These are phyloP conservation scores for Cryptococcus floricola DNA, from an alignment of 1,284 basidiomycete species.

Conservation along the genomic window DNA sequence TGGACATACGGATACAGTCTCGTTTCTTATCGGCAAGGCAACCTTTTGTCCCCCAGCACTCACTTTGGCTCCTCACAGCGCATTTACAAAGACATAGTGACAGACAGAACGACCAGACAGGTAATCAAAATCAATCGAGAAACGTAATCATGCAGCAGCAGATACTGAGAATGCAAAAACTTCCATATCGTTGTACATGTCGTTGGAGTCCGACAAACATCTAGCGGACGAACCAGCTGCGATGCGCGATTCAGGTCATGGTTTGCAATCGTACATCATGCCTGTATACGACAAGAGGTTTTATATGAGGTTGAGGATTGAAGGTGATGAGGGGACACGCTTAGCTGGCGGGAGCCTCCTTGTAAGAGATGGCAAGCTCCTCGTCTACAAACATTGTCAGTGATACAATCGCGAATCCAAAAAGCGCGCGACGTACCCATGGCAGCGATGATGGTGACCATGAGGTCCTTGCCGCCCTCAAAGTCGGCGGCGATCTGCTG, in stretches of 20 bases:
- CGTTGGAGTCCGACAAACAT: too few species aligned
- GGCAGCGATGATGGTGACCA: slow-evolving; percentile 81
- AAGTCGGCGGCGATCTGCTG: slow-evolving; percentile 68
- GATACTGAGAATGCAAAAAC: too few species aligned
- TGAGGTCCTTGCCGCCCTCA: slow-evolving; percentile 76
- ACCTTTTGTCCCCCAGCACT: too few species aligned
- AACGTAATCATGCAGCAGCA: too few species aligned
- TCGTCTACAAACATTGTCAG: slow-evolving; percentile 41
- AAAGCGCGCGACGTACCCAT: slow-evolving; percentile 64
- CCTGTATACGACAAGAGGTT: slow-evolving; percentile 9
- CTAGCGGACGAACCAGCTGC: too few species aligned
- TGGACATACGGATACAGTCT: too few species aligned
- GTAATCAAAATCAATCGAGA: too few species aligned
- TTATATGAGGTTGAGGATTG: neutral
- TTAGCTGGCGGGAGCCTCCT: slow-evolving; percentile 63
- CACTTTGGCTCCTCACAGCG: too few species aligned
- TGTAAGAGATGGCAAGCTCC: slow-evolving; percentile 75
- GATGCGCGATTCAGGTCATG: neutral
- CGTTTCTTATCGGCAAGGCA: too few species aligned
- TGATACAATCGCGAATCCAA: neutral
- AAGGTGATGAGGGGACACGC: neutral
- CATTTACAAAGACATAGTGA: too few species aligned
- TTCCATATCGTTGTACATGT: too few species aligned
- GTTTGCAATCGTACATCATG: slow-evolving; percentile 11
- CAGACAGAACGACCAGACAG: too few species aligned